Base-by-base conservation (phyloP, 225 moss, liverwort and hornwort genomes). In the Thuidium tamariscinum region DNA sequence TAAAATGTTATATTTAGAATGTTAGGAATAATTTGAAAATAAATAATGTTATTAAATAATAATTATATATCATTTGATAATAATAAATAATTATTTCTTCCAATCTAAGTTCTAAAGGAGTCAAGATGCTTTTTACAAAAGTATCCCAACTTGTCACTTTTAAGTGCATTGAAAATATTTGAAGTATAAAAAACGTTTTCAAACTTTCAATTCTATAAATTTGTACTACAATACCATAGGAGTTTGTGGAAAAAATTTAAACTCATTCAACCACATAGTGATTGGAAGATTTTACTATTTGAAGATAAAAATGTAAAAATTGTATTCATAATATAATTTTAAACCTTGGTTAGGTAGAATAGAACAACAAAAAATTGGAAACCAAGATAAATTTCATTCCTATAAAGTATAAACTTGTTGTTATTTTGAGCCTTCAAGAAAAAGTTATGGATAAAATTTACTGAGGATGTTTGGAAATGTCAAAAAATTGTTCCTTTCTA, bases 381-480 rank as follows among this genome's bases (percentile, higher is more conserved):
- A n/a, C 19, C 29, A n/a, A 64, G 3, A 4, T 9, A 32, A 17
- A 4, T 63, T 63, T 63, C 34, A 63, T 34, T n/a, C n/a, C 0
- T 17, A 0, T 4, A 4, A 16, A 8, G n/a, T n/a, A n/a, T n/a
- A 34, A 34, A 0, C 2, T 0, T 0, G 9, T 64, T 64, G 2
- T 18, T 3, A 18, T 34, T 64, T 64, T 5, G 10, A 34, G 64
- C 5, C 34, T 64, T 4, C 0, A 18, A 9, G 15, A 5, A 14
- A 34, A 3, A 17, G 1, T 64, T 64, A 34, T 18, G 5, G 5
- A n/a, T n/a, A n/a, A n/a, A n/a, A n/a, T n/a, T n/a, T n/a, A n/a
- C n/a, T n/a, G n/a, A n/a, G n/a, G n/a, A n/a, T n/a, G n/a, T n/a
- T n/a, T n/a, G n/a, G n/a, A n/a, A n/a, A n/a, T n/a, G n/a, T n/a